A percentile compares a stretch with the other conserved stretches of the same genome.
Evolutionary conservation across 2,329 filamentous ascomycete genomes (phyloP).

Genomic region (Aspergillus caelatus): DNA sequence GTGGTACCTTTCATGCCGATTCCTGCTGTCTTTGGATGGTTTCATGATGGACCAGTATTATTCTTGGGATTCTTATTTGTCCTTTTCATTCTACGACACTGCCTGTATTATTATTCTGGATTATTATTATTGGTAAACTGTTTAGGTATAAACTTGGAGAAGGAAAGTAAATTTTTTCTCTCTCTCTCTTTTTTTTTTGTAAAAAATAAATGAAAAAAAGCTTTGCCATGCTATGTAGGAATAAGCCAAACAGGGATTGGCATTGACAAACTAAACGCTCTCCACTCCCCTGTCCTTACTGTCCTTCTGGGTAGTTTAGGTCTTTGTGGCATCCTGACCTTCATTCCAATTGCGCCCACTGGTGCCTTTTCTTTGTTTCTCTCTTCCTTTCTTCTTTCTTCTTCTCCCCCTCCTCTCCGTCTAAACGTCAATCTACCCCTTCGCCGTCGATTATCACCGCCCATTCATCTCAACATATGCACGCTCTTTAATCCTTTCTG

Average conservation of each 20-base stretch:
- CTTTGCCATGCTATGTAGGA: constrained; percentile 4
- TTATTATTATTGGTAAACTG: background rate
- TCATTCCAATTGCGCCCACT: constrained; percentile 2
- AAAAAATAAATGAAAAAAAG: background rate
- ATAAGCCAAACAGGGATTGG: constrained; percentile 8
- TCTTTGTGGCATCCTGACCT: constrained; percentile 5
- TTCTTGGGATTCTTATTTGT: background rate
- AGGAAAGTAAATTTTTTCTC: too few species aligned
- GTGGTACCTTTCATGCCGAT: constrained; percentile 3
- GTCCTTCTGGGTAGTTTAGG: background rate
- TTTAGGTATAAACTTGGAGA: too few species aligned
- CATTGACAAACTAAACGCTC: constrained; percentile 3
- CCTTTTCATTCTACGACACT: background rate
- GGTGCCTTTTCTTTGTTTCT: constrained; percentile 8
- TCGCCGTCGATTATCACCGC: background rate
- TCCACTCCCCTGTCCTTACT: constrained; percentile 4
- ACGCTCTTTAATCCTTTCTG: background rate
- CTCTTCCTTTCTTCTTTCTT: constrained; percentile 5
- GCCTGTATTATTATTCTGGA: background rate
- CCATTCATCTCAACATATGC: background rate
- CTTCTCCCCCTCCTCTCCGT: constrained; percentile 1
- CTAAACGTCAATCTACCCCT: background rate
- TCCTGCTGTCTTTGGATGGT: constrained; percentile 4
- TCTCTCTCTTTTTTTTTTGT: too few species aligned
- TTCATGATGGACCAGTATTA: background rate